Conservation (phyloP, 1,284 basidiomycete species). For the Microbotryum silenes-acaulis region DNA sequence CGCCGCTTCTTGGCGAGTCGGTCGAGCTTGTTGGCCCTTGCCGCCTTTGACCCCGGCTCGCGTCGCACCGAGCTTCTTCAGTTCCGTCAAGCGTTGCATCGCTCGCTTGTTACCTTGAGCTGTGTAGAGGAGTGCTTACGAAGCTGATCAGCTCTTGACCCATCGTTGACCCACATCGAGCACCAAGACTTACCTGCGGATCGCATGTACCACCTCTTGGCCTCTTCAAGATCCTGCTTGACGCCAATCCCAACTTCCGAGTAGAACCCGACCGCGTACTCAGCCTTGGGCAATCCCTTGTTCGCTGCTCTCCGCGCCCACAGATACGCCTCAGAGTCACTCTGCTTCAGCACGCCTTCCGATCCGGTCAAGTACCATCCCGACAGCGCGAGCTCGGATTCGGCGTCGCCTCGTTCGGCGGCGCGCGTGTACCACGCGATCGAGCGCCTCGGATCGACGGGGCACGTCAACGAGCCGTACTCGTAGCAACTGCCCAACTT, state of each 20-base stretch:
- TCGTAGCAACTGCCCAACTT: conserved; percentile 93
- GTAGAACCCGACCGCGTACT: conserved; percentile 89
- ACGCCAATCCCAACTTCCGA: conserved; percentile 96
- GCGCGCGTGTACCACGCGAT: conserved; percentile 99
- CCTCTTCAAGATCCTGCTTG: conserved; percentile 88
- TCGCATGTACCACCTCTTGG: conserved; percentile 98
- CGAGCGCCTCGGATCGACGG: conserved; percentile 81
- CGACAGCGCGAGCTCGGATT: conserved; percentile 73
- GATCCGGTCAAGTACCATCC: conserved; percentile 73
- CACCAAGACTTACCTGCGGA: conserved; percentile 65
- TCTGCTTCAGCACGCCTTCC: conserved; percentile 93
- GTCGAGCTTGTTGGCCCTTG: conserved; percentile 56
- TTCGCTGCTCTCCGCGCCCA: conserved; percentile 45
- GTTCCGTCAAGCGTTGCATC: conserved; percentile 86
- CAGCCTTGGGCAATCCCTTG: conserved; percentile 45
- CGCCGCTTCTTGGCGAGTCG: conserved; percentile 82
- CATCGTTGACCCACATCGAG: conserved; percentile 6
- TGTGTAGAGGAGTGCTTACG: conserved; percentile 37
- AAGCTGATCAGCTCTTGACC: neutral
- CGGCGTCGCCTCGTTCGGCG: conserved; percentile 82
- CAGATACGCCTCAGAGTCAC: conserved; percentile 87
- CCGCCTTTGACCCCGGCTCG: conserved; percentile 5
- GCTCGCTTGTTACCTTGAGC: conserved; percentile 91
- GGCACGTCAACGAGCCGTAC: conserved; percentile 80
- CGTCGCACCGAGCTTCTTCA: conserved; percentile 41